Conservation (phyloP, 2,329 filamentous ascomycete genomes). For the Didymella pinodella region DNA sequence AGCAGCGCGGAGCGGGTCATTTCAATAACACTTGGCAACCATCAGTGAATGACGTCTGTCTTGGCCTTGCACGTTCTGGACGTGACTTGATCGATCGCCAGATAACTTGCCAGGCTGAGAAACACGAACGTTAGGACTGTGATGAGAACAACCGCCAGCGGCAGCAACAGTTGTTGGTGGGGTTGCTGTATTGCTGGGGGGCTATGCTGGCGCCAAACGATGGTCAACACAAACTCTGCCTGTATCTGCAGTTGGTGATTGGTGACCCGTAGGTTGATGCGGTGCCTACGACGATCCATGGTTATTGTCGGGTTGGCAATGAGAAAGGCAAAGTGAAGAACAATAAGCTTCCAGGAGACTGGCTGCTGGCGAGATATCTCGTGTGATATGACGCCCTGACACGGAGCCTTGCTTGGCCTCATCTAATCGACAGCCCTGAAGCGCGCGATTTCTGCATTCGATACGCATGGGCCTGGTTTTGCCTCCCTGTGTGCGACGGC, state of each 20-base stretch:
- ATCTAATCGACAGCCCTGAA: conserved; percentile 18
- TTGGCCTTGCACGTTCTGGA: conserved; percentile 6
- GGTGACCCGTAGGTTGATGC: conserved; percentile 10
- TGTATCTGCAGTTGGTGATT: neutral
- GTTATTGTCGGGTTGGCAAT: conserved; percentile 15
- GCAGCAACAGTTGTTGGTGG: conserved; percentile 6
- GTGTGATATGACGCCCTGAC: conserved; percentile 29
- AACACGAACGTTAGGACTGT: conserved; percentile 5
- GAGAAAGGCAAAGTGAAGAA: conserved; percentile 5
- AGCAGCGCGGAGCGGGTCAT: conserved; percentile 16
- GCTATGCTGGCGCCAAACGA: conserved; percentile 25
- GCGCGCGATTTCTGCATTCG: conserved; percentile 19
- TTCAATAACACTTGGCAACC: conserved; percentile 16
- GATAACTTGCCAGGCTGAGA: conserved; percentile 10
- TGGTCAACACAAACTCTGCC: neutral
- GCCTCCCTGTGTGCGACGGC: conserved; percentile 13
- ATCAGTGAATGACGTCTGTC: conserved; percentile 9
- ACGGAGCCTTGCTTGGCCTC: conserved; percentile 28
- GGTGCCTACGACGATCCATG: conserved; percentile 14
- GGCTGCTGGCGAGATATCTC: conserved; percentile 12
- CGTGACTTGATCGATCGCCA: conserved; percentile 19
- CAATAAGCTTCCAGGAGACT: conserved; percentile 12
- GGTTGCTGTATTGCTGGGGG: conserved; percentile 13
- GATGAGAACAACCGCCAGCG: conserved; percentile 11
- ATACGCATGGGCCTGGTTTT: conserved; percentile 10